Conservation (phyloP, 805 yeast species). For the Nakazawaea populi region DNA sequence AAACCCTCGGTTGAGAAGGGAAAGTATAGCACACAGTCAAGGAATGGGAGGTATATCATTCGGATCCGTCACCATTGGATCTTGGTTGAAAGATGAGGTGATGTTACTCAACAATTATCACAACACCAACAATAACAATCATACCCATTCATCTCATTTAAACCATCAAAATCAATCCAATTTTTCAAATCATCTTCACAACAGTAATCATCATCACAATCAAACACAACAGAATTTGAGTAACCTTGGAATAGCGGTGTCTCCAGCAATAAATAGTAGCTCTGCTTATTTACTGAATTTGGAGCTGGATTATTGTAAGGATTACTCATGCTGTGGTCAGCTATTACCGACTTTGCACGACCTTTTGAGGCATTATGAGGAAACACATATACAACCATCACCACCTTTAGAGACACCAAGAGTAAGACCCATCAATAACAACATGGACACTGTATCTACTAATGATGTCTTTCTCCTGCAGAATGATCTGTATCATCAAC, state of each 20-base stretch:
- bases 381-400: constrained; percentile 73
- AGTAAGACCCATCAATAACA: constrained; percentile 48
- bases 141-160: background rate
- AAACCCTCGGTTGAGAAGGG: constrained; percentile 64
- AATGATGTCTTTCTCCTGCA: constrained; percentile 77
- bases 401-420: constrained; percentile 35
- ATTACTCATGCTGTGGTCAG: constrained; percentile 94
- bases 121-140: constrained; percentile 3
- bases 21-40: constrained; percentile 90
- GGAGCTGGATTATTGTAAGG: constrained; percentile 95
- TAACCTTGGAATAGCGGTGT: background rate
- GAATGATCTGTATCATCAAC: constrained; percentile 18
- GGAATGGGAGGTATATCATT: constrained; percentile 98
- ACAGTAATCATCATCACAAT: constrained; percentile 15
- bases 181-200: constrained; percentile 12
- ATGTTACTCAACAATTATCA: constrained; percentile 39
- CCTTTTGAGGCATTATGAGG: constrained; percentile 89
- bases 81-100: constrained; percentile 94
- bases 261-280: constrained; percentile 5
- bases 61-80: constrained; percentile 93
- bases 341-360: constrained; percentile 91
- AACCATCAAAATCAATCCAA: background rate
- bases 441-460: constrained; percentile 85
- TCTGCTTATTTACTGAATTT: constrained; percentile 85
- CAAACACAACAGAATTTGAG: constrained; percentile 13